Evolutionary conservation across 2,329 filamentous ascomycete genomes (phyloP), one percentile per base, ranked within the genome.

Genomic region (Ophiostoma fasciatum): DNA sequence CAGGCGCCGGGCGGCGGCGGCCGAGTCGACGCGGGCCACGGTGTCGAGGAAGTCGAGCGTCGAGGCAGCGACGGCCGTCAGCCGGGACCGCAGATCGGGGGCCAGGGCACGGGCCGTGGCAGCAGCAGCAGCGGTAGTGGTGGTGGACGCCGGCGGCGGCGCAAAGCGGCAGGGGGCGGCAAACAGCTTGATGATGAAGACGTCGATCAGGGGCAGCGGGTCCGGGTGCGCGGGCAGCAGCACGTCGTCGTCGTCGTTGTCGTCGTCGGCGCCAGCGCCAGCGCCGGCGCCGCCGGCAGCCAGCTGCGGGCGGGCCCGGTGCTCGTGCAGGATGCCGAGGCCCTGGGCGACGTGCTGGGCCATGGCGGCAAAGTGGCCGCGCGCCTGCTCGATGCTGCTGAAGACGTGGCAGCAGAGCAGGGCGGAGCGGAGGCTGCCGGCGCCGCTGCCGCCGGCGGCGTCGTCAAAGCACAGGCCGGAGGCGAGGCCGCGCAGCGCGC

Each of bases 341-440:
- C 61, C 61, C 36, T 43, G 56, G 44, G 61, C 50, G 17, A 63
- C 55, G 37, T 64, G 61, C 30, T 58, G 56, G 28, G 50, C 54
- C 58, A 63, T 60, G 26, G 58, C 52, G 40, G 49, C 39, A 26
- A 55, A 61, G 36, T 63, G 60, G 5, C 48, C 46, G 21, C 50
- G 50, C 35, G 58, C 53, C 49, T 64, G 59, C 44, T 64, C 61
- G 38, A 64, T 62, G 44, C 61, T 63, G 44, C 64, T 62, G 42
- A 64, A 56, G 28, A 63, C 46, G 42, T 63, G 59, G 45, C 62
- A 65, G 49, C 61, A 65, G 39, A 63, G 50, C 23, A 64, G 47
- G 36, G 59, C 55, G 18, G 58, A 59, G 39, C 49, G 58, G 22
- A 61, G 43, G 5, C 39, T 39, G 8, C 47, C 43, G 9, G 49